Conservation (phyloP, 2,329 filamentous ascomycete genomes). For the Thermothelomyces thermophilus region DNA sequence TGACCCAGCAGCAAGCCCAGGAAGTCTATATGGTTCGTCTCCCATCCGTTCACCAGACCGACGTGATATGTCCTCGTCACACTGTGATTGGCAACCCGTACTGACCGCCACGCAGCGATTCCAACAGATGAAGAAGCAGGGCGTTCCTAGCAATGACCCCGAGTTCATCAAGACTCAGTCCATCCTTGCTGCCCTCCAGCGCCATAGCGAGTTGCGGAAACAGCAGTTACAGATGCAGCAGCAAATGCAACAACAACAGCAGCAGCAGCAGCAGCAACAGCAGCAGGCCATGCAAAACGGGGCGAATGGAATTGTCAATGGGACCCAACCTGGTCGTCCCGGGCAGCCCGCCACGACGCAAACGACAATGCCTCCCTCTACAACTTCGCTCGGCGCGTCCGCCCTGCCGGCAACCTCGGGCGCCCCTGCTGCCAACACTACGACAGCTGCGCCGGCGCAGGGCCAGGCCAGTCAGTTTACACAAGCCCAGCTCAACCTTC, state of each 20-base stretch:
- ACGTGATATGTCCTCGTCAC: background rate
- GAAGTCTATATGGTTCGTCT: constrained; percentile 60
- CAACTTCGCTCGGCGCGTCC: constrained; percentile 33
- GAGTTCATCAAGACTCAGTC: constrained; percentile 79
- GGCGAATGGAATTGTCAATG: constrained; percentile 50
- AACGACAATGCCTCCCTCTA: constrained; percentile 30
- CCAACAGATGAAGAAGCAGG: constrained; percentile 79
- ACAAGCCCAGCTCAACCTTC: constrained; percentile 67
- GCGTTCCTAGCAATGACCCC: constrained; percentile 74
- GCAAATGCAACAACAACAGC: constrained; percentile 38
- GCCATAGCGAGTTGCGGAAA: constrained; percentile 52
- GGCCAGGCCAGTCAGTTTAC: constrained; percentile 55
- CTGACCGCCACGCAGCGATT: constrained; percentile 58
- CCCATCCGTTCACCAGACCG: too few relatives aligned
- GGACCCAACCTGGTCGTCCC: constrained; percentile 36
- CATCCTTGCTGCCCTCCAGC: constrained; percentile 66
- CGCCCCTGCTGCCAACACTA: constrained; percentile 27
- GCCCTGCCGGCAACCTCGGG: constrained; percentile 33
- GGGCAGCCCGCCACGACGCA: constrained; percentile 32
- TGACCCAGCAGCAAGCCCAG: constrained; percentile 72
- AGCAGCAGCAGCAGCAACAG: constrained; percentile 38
- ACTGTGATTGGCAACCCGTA: background rate
- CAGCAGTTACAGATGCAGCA: constrained; percentile 43
- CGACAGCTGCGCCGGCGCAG: constrained; percentile 24
- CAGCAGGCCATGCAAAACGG: constrained; percentile 47